Evolutionary conservation across 345 rosid genomes (phyloP).

Genomic region (Chamaenerion angustifolium): DNA sequence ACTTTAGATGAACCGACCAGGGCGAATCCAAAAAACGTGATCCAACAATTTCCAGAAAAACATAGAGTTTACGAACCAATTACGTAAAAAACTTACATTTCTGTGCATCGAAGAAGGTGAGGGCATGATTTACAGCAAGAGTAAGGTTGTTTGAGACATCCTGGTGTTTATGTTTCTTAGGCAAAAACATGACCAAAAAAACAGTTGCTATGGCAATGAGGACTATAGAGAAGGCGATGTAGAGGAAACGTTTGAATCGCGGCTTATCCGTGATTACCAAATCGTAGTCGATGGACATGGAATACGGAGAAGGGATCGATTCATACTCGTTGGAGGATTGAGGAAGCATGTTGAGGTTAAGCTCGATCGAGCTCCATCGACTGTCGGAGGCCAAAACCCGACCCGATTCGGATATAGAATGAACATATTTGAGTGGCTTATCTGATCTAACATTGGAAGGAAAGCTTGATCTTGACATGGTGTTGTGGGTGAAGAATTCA

Average conservation of each 20-base stretch:
- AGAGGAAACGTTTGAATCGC: conserved; percentile 30
- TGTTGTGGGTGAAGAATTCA: neutral
- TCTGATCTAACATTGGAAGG: too few relatives aligned
- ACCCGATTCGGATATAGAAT: conserved; percentile 23
- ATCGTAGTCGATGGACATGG: conserved; percentile 34
- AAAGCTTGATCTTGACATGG: conserved; percentile 5
- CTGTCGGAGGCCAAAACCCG: conserved; percentile 36
- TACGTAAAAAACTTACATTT: conserved; percentile 22
- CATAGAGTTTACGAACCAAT: too few relatives aligned
- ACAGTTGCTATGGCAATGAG: conserved; percentile 14
- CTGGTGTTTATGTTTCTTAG: conserved; percentile 19
- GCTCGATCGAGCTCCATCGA: conserved; percentile 31
- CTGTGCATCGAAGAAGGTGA: conserved; percentile 53
- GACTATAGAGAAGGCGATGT: conserved; percentile 11
- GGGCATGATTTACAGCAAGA: conserved; percentile 37
- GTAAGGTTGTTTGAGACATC: conserved; percentile 33
- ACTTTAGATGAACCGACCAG: too few relatives aligned
- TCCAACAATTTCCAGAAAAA: too few relatives aligned
- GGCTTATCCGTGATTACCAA: conserved; percentile 28
- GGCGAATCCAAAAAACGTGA: too few relatives aligned
- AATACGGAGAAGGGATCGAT: conserved; percentile 31
- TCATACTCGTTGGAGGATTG: conserved; percentile 20
- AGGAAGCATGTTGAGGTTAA: too few relatives aligned
- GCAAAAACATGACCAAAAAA: conserved; percentile 23
- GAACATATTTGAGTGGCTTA: conserved; percentile 16